phyloP scores from a whole-genome alignment of 2,329 filamentous ascomycete genomes.

The Microdochium nivale region DNA sequence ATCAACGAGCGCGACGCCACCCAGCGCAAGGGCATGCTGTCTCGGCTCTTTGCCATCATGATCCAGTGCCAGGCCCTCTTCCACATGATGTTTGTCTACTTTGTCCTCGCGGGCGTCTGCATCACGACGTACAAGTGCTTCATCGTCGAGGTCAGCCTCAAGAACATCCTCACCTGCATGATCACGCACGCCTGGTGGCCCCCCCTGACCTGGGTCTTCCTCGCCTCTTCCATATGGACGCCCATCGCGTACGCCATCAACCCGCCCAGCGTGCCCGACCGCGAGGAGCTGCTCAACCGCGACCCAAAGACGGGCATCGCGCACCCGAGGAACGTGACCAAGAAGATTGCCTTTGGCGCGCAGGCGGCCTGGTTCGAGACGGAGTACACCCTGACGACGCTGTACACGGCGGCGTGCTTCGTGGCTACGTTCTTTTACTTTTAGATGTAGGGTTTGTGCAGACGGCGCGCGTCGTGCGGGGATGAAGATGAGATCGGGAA shows the following conservation, averaged over 20 bases:
- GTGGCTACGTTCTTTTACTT: conserved; percentile 16
- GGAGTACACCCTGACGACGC: conserved; percentile 41
- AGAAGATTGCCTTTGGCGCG: conserved; percentile 45
- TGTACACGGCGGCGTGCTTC: conserved; percentile 41
- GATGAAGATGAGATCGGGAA: too few relatives aligned
- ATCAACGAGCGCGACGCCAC: conserved; percentile 50
- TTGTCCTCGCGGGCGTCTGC: conserved; percentile 40
- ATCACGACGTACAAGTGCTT: conserved; percentile 43
- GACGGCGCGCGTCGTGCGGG: too few relatives aligned
- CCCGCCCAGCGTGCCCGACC: conserved; percentile 48
- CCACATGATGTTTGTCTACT: conserved; percentile 45
- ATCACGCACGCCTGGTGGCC: conserved; percentile 56
- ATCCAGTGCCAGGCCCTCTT: conserved; percentile 47
- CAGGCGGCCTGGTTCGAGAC: conserved; percentile 48
- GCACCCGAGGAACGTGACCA: conserved; percentile 36
- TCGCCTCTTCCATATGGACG: conserved; percentile 46
- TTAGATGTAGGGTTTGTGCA: background rate
- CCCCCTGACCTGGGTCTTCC: conserved; percentile 47
- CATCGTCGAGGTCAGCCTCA: conserved; percentile 23
- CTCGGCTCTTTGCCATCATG: conserved; percentile 44
- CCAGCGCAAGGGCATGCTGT: conserved; percentile 40
- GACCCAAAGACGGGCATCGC: conserved; percentile 47
- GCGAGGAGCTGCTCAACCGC: conserved; percentile 45
- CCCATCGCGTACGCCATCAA: conserved; percentile 53
- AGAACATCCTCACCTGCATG: conserved; percentile 38